phyloP scores from a whole-genome alignment of 179 eudicot species.

The Spinacia oleracea region DNA sequence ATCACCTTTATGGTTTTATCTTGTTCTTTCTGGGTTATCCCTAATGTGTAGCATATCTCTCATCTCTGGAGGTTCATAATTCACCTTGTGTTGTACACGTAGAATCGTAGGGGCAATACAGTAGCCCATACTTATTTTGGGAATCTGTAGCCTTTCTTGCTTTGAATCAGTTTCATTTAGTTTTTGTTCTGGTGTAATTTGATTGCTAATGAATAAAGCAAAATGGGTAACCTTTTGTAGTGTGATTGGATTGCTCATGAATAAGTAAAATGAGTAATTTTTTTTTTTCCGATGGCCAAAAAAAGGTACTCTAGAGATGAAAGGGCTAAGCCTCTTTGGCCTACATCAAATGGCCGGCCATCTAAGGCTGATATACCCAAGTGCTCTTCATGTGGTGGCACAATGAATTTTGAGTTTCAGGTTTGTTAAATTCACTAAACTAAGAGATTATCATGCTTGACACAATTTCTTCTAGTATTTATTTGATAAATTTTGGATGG shows the following conservation, averaged over 20 bases:
- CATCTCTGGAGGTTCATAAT: background rate
- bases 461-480: background rate
- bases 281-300: background rate
- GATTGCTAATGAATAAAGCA: background rate
- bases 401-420: constrained; percentile 68
- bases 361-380: constrained; percentile 59
- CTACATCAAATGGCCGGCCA: constrained; percentile 71
- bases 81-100: background rate
- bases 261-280: background rate
- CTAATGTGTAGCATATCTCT: background rate
- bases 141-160: background rate
- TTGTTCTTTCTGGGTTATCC: background rate
- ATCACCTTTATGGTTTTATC: background rate
- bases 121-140: background rate
- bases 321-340: constrained; percentile 75
- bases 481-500: background rate
- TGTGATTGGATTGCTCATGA: background rate
- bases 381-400: constrained; percentile 56
- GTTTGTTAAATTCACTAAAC: constrained; percentile 33
- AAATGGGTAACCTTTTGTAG: background rate
- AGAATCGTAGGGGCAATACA: background rate
- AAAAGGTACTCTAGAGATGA: constrained; percentile 65
- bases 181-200: background rate
- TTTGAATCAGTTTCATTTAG: background rate
- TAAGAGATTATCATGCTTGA: too few species aligned